Evolutionary conservation across 2,329 filamentous ascomycete genomes (phyloP), one percentile per base, ranked within the genome.

Genomic region (Cryphonectria carpinicola): DNA sequence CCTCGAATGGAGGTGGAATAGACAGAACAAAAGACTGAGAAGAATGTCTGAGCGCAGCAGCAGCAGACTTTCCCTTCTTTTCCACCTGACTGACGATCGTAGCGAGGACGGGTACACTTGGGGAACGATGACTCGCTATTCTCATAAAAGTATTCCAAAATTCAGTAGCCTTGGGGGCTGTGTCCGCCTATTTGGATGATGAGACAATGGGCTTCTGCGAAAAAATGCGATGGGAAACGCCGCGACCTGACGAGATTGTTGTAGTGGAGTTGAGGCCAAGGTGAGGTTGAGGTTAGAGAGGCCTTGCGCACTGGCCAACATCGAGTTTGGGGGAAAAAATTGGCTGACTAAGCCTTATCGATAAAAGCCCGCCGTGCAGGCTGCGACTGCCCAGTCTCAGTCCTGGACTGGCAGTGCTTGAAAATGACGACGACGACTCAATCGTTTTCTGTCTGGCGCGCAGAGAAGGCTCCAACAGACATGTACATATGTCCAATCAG

Each of bases 271-370:
- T 54, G 17, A 64, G 39, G 28, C 39, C 14, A 46, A 41, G 61
- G 37, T 61, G 66, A 35, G 28, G 43, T 49, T 22, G 43, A 62
- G 19, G 11, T 32, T 32, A 35, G 49, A 60, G 28, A 28, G 35
- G 64, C 35, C 46, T 49, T 41, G 54, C 54, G 54, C 46, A 54
- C 14, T 32, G 43, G 43, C 39, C 63, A 43, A 65, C 63, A 25
- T 52, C 35, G 62, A 65, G 37, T 37, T 37, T 52, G 41, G 63
- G 19, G 17, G 7, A 22, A 14, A 64, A 64, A 46, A 46, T 3
- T 46, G n/a, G 61, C 25, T 65, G 63, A 60, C 49, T 67, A 37
- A 67, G 65, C 39, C 3, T 67, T 67, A 67, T 67, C 65, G 65
- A 67, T 67, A 65, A 65, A 19, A 35, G 2, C 28, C 28, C 6